A percentile compares a stretch with the other conserved stretches of the same genome.
These are phyloP conservation scores for Solanum piurae DNA, from an alignment of 257 asterid species.

Conservation along the genomic window DNA sequence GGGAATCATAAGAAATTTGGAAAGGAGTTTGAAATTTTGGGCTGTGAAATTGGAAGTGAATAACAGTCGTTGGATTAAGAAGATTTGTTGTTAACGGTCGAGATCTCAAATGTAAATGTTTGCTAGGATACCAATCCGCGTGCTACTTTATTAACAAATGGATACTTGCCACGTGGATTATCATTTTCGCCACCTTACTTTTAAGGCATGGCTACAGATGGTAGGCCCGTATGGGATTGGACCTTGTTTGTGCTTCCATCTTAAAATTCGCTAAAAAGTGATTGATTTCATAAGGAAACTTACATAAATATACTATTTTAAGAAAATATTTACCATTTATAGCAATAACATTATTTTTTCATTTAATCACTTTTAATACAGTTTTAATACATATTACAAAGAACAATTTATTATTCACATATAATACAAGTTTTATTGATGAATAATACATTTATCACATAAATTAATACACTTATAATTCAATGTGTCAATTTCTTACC, in stretches of 20 bases:
- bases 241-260: background rate
- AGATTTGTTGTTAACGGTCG: background rate
- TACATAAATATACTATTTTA: too few relatives aligned
- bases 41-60: background rate
- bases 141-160: background rate
- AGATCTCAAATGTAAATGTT: background rate
- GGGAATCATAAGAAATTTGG: constrained; percentile 11
- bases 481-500: too few relatives aligned
- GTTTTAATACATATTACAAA: too few relatives aligned
- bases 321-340: too few relatives aligned
- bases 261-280: background rate
- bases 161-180: background rate
- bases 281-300: background rate
- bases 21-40: constrained; percentile 6
- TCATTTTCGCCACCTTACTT: background rate
- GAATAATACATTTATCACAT: too few relatives aligned
- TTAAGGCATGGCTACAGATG: background rate
- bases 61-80: background rate
- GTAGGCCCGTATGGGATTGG: background rate
- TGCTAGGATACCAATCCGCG: background rate
- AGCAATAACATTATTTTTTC: too few relatives aligned
- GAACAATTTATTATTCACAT: too few relatives aligned
- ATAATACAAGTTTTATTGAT: too few relatives aligned
- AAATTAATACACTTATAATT: too few relatives aligned
- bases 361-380: too few relatives aligned